Evolutionary conservation across 441 rosid genomes (phyloP), one percentile per base, ranked within the genome.

Genomic region (Gossypium davidsonii): DNA sequence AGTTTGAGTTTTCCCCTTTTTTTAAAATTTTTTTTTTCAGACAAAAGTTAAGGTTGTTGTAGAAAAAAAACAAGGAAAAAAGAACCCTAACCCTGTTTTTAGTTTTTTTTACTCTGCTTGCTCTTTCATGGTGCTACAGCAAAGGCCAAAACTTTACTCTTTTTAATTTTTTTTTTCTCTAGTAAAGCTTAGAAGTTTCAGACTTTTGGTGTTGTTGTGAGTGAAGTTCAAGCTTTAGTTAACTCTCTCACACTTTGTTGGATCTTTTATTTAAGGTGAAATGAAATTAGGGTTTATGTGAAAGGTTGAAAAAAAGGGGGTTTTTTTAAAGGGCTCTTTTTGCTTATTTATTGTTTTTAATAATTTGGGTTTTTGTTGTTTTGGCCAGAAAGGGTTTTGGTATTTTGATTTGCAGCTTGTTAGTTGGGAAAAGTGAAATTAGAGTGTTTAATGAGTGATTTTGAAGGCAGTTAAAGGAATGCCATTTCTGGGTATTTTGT

Each of bases 31-130:
- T 51, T 11, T 12, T 46, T 23, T 15, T 51, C 42, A 23, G 69
- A 73, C 37, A 42, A 72, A 60, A 70, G 72, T 56, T 67, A 73
- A 37, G 66, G 51, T 26, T 23, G 74, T 72, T 60, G 72, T 67
- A 67, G 34, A 49, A 28, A 25, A 64, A 62, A 73, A 34, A 14
- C 34, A 44, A 12, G 21, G 39, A 14, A 20, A 56, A 34, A 48
- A 72, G 73, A 73, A 48, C 76, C 76, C 85, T 68, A 82, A 74
- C 77, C 75, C 79, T 79, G 76, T 72, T 39, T 39, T 73, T 56
- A 15, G 21, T 37, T 63, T 53, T 37, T 6, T 37, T 66, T 52
- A 28, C 23, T 48, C 21, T 79, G 71, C 75, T 75, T 79, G 53
- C 76, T 76, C 34, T 63, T 25, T 60, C 11, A 28, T 20, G 64